phyloP scores from a whole-genome alignment of 805 yeast genomes.

The Pichia nanzhaoensis region DNA sequence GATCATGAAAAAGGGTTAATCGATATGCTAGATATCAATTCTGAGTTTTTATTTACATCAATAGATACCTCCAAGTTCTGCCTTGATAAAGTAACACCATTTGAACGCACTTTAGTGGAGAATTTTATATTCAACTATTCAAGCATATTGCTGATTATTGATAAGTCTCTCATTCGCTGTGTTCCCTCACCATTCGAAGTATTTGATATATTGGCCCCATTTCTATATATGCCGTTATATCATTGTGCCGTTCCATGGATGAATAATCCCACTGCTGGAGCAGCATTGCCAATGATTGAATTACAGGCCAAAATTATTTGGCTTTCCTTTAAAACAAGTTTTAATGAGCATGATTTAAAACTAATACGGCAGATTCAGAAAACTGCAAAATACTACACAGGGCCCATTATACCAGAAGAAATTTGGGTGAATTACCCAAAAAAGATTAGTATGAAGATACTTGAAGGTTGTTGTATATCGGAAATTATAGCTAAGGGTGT shows the following conservation, averaged over 20 bases:
- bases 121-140: constrained; percentile 41
- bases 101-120: constrained; percentile 36
- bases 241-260: constrained; percentile 31
- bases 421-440: constrained; percentile 14
- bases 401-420: constrained; percentile 15
- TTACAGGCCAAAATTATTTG: constrained; percentile 33
- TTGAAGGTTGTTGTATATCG: constrained; percentile 18
- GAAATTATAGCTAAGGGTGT: constrained; percentile 17
- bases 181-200: constrained; percentile 39
- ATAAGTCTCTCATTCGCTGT: constrained; percentile 22
- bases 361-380: constrained; percentile 7
- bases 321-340: constrained; percentile 23
- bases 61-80: too few relatives aligned
- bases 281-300: constrained; percentile 33
- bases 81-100: constrained; percentile 2
- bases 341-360: constrained; percentile 3
- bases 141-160: constrained; percentile 31
- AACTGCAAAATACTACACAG: constrained; percentile 11
- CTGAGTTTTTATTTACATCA: not conserved
- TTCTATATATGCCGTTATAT: constrained; percentile 31
- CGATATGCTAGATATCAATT: not conserved
- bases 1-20: not conserved
- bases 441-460: constrained; percentile 13
- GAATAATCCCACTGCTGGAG: constrained; percentile 38
- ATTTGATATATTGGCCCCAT: constrained; percentile 27